Conservation (phyloP, 2,329 filamentous ascomycete species). For the Trichoderma koningii region DNA sequence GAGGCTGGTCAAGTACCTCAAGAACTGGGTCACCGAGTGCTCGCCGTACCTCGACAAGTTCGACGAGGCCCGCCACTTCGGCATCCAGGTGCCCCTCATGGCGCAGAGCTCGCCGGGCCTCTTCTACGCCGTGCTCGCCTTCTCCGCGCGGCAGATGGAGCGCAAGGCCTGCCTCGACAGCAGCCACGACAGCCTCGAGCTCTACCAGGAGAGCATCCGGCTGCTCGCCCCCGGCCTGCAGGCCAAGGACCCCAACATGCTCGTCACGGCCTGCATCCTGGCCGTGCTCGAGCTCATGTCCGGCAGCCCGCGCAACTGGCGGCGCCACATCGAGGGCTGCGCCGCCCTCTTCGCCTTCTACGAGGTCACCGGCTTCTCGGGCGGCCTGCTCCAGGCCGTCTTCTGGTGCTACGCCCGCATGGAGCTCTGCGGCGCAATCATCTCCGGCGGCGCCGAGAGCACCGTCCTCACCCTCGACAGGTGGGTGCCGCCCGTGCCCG, state of each 20-base stretch:
- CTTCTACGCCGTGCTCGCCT: slow-evolving; percentile 54
- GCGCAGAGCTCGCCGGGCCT: slow-evolving; percentile 49
- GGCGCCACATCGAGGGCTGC: slow-evolving; percentile 58
- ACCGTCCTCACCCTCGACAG: slow-evolving; percentile 52
- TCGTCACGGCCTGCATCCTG: slow-evolving; percentile 51
- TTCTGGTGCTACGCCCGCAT: slow-evolving; percentile 63
- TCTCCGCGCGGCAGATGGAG: slow-evolving; percentile 56
- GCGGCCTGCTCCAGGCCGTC: slow-evolving; percentile 51
- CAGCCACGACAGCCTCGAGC: slow-evolving; percentile 52
- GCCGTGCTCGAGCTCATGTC: slow-evolving; percentile 53
- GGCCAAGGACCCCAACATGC: slow-evolving; percentile 47
- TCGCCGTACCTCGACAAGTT: slow-evolving; percentile 57
- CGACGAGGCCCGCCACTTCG: slow-evolving; percentile 54
- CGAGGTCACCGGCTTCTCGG: slow-evolving; percentile 50
- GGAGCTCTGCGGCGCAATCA: slow-evolving; percentile 58
- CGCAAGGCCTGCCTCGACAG: slow-evolving; percentile 50
- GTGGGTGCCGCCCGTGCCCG: slow-evolving; percentile 45
- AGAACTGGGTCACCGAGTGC: slow-evolving; percentile 55
- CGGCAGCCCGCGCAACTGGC: slow-evolving; percentile 53
- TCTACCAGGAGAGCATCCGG: slow-evolving; percentile 56
- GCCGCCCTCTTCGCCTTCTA: slow-evolving; percentile 55
- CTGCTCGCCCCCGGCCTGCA: slow-evolving; percentile 46
- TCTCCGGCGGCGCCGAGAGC: slow-evolving; percentile 51
- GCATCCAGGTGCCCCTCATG: slow-evolving; percentile 52
- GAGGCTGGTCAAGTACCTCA: slow-evolving; percentile 41